A percentile compares a stretch with the other conserved stretches of the same genome.
Conservation (phyloP, 169 alveolate species). For the Eimeria falciformis region DNA sequence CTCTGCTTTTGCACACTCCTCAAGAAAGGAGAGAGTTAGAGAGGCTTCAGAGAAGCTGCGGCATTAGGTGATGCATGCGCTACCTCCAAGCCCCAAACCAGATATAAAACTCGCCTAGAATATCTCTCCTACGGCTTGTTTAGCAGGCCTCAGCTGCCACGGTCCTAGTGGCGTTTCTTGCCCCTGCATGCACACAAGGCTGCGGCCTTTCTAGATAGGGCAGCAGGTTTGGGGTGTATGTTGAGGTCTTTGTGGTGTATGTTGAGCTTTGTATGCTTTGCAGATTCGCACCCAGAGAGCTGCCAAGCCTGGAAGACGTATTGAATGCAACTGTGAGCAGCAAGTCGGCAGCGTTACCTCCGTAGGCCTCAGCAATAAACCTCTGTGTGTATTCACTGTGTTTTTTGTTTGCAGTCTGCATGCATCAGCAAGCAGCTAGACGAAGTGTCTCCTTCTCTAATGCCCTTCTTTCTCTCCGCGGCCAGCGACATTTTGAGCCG, state of each 20-base stretch:
- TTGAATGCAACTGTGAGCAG: slow-evolving; percentile 1
- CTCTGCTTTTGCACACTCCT: slow-evolving; percentile 53
- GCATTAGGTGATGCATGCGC: slow-evolving; percentile 37
- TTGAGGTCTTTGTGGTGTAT: background rate
- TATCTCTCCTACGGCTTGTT: too few relatives aligned
- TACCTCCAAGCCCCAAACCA: too few relatives aligned
- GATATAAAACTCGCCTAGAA: too few relatives aligned
- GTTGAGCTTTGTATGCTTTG: background rate
- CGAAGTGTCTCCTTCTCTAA: slow-evolving; percentile 16
- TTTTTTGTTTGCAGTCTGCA: background rate
- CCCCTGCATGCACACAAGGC: background rate
- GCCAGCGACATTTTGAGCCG: slow-evolving; percentile 61
- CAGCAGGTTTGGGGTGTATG: background rate
- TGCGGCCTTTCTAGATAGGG: background rate
- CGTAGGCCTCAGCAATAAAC: too few relatives aligned
- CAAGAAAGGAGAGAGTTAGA: slow-evolving; percentile 12
- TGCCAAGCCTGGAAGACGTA: slow-evolving; percentile 16
- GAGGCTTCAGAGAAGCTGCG: slow-evolving; percentile 67
- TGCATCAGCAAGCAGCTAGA: slow-evolving; percentile 48
- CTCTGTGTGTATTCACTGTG: too few relatives aligned
- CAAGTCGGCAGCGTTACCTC: background rate
- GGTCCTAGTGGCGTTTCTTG: too few relatives aligned
- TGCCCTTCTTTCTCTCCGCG: slow-evolving; percentile 54
- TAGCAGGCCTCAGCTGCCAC: too few relatives aligned
- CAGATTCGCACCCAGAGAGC: background rate